Conservation (phyloP, 2,329 filamentous ascomycete species). For the Aspergillus intermedius region DNA sequence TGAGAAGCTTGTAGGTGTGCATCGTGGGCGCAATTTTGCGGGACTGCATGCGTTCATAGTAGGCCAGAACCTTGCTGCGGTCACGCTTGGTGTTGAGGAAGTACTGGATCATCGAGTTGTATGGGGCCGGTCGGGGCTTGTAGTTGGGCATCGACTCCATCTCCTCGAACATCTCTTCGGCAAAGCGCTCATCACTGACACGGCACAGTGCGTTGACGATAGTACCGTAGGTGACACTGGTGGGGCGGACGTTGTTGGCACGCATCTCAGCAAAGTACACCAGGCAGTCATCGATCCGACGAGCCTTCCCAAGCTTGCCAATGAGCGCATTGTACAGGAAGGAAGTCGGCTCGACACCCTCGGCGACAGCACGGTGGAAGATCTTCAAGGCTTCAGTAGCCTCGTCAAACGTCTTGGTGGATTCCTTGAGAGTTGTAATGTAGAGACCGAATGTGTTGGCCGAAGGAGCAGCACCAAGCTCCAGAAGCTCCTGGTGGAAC, state of each 20-base stretch:
- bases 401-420: constrained; percentile 95
- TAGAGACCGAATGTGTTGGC: constrained; percentile 98
- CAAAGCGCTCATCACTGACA: constrained; percentile 95
- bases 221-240: constrained; percentile 95
- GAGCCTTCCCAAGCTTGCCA: constrained; percentile 94
- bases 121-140: constrained; percentile 92
- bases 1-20: constrained; percentile 95
- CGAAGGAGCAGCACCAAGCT: constrained; percentile 84
- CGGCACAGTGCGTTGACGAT: constrained; percentile 97
- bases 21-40: constrained; percentile 84
- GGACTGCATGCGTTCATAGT: constrained; percentile 89
- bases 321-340: constrained; percentile 98
- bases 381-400: constrained; percentile 95
- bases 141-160: constrained; percentile 99
- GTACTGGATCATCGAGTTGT: constrained; percentile 99
- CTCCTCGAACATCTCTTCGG: constrained; percentile 95
- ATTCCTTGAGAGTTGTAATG: constrained; percentile 98
- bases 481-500: constrained; percentile 84
- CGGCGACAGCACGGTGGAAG: constrained; percentile 85
- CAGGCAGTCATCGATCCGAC: constrained; percentile 94
- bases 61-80: constrained; percentile 83
- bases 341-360: constrained; percentile 91
- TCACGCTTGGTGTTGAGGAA: constrained; percentile 97
- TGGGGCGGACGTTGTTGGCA: constrained; percentile 82
- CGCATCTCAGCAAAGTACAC: constrained; percentile 99